A percentile compares a stretch with the other conserved stretches of the same genome.
Conservation (phyloP, 1,139 yeast genomes). For the Nakaseomyces bracarensis region DNA sequence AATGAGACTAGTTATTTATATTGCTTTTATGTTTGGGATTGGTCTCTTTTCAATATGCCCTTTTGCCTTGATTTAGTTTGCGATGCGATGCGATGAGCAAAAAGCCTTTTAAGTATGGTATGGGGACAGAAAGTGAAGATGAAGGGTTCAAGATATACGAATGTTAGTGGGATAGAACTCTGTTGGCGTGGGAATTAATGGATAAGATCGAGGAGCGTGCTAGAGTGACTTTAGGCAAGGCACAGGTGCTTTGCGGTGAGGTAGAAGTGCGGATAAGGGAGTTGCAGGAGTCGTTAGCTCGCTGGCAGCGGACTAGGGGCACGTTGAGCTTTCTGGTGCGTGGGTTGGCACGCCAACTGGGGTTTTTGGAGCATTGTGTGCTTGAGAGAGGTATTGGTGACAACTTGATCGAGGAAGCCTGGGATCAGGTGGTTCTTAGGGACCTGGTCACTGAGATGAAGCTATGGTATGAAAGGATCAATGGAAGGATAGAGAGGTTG, state of each 20-base stretch:
- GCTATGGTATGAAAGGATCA: slow-evolving; percentile 31
- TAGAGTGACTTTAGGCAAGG: slow-evolving; percentile 30
- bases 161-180: no score
- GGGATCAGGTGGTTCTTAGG: slow-evolving; percentile 19
- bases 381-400: slow-evolving; percentile 30
- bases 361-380: slow-evolving; percentile 27
- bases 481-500: slow-evolving; percentile 29
- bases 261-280: slow-evolving; percentile 30
- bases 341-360: slow-evolving; percentile 32
- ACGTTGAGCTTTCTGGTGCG: slow-evolving; percentile 31
- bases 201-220: slow-evolving; percentile 30
- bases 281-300: slow-evolving; percentile 16
- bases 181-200: no score
- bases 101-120: slow-evolving; percentile 13
- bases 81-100: not conserved
- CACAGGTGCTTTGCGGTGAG: slow-evolving; percentile 34
- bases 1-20: no score
- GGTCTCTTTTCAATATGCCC: no score
- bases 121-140: no score
- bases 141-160: no score
- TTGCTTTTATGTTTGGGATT: no score
- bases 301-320: slow-evolving; percentile 25
- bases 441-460: slow-evolving; percentile 26
- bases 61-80: not conserved
- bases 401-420: slow-evolving; percentile 25